Conservation (phyloP, 345 rosid species). For the Aquilaria malaccensis region DNA sequence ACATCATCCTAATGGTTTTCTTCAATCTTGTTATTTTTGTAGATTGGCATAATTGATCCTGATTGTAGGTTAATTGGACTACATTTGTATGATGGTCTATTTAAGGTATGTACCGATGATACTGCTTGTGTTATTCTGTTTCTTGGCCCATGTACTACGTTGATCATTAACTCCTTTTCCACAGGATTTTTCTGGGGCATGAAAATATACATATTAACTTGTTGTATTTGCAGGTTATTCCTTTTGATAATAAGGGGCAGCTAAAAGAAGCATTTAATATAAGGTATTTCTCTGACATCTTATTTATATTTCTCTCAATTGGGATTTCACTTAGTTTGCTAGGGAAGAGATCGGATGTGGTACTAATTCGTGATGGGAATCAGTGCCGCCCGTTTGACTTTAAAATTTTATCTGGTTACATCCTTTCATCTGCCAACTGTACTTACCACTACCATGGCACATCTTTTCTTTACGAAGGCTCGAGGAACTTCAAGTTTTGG, state of each 20-base stretch:
- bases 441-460: background rate
- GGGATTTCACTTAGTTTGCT: background rate
- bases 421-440: background rate
- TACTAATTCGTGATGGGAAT: background rate
- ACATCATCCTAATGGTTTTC: slow-evolving; percentile 4
- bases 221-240: slow-evolving; percentile 58
- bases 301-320: background rate
- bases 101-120: slow-evolving; percentile 47
- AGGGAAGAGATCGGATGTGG: slow-evolving; percentile 1
- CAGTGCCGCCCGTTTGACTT: background rate
- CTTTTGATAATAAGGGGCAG: slow-evolving; percentile 93
- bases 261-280: slow-evolving; percentile 93
- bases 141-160: background rate
- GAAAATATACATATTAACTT: background rate
- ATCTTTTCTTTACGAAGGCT: slow-evolving; percentile 40
- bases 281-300: slow-evolving; percentile 34
- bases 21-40: slow-evolving; percentile 12
- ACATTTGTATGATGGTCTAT: slow-evolving; percentile 93
- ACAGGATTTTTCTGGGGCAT: no score
- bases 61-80: slow-evolving; percentile 94
- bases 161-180: background rate
- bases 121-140: background rate
- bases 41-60: slow-evolving; percentile 97
- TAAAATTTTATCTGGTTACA: background rate
- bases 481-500: slow-evolving; percentile 96